Base-by-base conservation (phyloP, 2,329 filamentous ascomycete species). In the Arthroderma sp. region DNA sequence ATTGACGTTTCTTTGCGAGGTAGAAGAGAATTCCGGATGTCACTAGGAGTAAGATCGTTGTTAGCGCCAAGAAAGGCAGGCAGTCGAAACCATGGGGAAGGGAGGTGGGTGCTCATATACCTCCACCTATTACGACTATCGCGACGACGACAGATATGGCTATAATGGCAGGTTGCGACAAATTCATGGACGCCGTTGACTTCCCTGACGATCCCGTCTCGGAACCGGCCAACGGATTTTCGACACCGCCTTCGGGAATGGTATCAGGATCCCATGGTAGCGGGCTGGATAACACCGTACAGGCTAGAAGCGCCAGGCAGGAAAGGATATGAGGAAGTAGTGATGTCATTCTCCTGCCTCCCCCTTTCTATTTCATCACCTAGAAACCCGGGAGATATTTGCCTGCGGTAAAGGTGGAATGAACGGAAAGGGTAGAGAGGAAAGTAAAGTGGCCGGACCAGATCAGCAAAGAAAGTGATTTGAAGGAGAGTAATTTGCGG, bases 1-100 rank as follows among this genome's bases (percentile, higher is more conserved):
- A 91, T 62, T 88, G 83, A 39, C 80, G 77, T 67, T 86, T 87
- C 71, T 91, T 91, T 45, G 86, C 83, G 33, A 89, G 61, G 61
- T 81, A 86, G 67, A 83, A 93, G 29, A 91, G 75, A 2, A 77
- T 66, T 2, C 78, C 75, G 31, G 74, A 80, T 22, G 70, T 71
- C 50, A 80, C 82, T 83, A 52, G 36, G 39, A 10, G 6, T 5
- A 22, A 29, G 29, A 38, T 31, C 39, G 36, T 11, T 15, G 7
- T 30, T 28, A 38, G 30, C 30, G 30, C 29, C 38, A 28, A 29
- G 37, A 34, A 11, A 32, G 8, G 32, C 32, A 32, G 10, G 31
- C 30, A 36, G n/a, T 31, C 42, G 29, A 43, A 9, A 29, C 11
- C 30, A 22, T 39, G 60, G 39, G 28, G 43, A 33, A 32, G 36